Evolutionary conservation across 2,329 filamentous ascomycete genomes (phyloP).

Genomic region (Neofusicoccum ribis): DNA sequence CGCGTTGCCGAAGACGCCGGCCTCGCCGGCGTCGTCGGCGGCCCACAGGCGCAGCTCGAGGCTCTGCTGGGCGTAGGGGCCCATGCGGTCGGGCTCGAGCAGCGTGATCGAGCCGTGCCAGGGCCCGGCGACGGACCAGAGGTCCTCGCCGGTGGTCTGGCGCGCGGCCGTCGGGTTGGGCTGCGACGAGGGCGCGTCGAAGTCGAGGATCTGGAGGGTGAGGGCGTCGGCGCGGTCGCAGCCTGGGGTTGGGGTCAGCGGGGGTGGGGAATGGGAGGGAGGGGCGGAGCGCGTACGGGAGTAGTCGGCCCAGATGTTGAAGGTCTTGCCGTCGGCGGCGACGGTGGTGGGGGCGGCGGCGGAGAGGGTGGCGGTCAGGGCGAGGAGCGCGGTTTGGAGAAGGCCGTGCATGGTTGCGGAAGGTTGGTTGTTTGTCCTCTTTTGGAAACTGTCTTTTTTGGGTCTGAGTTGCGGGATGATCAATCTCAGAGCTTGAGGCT

Average conservation of each 20-base stretch:
- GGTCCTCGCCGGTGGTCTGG: not conserved
- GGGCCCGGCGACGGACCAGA: not conserved
- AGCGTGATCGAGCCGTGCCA: not conserved
- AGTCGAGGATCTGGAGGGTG: not conserved
- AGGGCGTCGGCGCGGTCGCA: not conserved
- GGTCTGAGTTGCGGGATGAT: not conserved
- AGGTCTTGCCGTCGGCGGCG: not conserved
- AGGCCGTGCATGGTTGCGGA: not conserved
- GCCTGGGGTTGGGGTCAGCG: not conserved
- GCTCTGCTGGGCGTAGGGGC: not conserved
- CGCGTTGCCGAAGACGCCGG: not conserved
- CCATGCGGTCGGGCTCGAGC: not conserved
- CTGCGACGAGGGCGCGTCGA: not conserved
- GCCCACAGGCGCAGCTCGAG: not conserved
- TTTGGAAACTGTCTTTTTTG: not conserved
- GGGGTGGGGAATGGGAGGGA: too few relatives aligned
- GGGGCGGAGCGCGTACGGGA: not conserved
- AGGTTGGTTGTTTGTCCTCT: not conserved
- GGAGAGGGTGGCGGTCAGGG: not conserved
- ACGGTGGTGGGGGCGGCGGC: not conserved
- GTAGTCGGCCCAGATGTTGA: not conserved
- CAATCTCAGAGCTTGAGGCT: not conserved
- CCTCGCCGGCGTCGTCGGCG: not conserved
- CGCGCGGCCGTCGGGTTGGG: not conserved
- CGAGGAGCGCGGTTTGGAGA: not conserved